Percentiles rank a stretch among this genome's conserved stretches.
These are phyloP conservation scores for Exophiala alcalophila DNA, from an alignment of 2,329 filamentous ascomycete species.

Conservation along the genomic window DNA sequence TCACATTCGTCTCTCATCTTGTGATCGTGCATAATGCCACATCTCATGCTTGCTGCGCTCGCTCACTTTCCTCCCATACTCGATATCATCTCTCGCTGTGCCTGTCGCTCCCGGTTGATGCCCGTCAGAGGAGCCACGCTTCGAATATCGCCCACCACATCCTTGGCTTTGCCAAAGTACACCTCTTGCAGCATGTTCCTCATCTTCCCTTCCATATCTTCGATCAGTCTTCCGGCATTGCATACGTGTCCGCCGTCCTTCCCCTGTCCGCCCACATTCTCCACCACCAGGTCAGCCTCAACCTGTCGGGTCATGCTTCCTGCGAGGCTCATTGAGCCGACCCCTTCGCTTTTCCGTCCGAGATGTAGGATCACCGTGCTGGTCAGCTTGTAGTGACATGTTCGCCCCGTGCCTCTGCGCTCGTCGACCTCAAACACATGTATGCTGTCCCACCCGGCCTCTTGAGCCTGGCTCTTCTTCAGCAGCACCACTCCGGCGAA, in stretches of 20 bases:
- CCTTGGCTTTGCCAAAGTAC: conserved; percentile 99
- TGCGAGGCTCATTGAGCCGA: conserved; percentile 86
- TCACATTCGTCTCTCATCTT: too few relatives aligned
- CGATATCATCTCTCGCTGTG: conserved; percentile 29
- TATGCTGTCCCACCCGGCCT: conserved; percentile 92
- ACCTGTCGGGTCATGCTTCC: conserved; percentile 98
- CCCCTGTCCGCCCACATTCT: conserved; percentile 39
- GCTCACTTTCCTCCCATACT: conserved; percentile 29
- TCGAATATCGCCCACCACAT: conserved; percentile 91
- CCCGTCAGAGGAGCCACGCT: conserved; percentile 50
- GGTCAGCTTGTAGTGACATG: conserved; percentile 95
- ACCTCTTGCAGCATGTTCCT: conserved; percentile 94
- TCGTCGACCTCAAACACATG: conserved; percentile 98
- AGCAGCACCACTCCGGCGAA: conserved; percentile 93
- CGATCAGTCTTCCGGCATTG: conserved; percentile 89
- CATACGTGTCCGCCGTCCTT: conserved; percentile 90
- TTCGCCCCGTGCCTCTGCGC: conserved; percentile 62
- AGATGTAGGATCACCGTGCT: conserved; percentile 93
- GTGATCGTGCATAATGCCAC: too few relatives aligned
- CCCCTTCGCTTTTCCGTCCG: conserved; percentile 51
- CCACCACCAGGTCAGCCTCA: conserved; percentile 84
- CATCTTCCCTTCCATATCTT: conserved; percentile 99
- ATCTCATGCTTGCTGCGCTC: too few relatives aligned
- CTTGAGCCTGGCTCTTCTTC: conserved; percentile 70
- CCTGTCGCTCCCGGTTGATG: conserved; percentile 27